Evolutionary conservation across 352 stramenopile genomes (phyloP).

Genomic region (Pythium coloratum): DNA sequence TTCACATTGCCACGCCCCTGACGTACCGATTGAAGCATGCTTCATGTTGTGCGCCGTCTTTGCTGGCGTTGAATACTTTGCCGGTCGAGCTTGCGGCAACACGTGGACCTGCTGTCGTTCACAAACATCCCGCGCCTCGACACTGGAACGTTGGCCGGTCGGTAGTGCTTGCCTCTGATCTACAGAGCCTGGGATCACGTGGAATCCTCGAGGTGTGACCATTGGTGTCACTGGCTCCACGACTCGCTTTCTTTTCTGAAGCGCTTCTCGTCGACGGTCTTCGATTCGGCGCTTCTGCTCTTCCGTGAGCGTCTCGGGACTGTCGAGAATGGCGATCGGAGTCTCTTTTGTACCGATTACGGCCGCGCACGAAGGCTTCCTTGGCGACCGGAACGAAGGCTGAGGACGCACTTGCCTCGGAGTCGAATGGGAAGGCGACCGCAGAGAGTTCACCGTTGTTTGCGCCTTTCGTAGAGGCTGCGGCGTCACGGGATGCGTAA

Average conservation of each 20-base stretch:
- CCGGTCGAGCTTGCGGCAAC: not conserved
- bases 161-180: not conserved
- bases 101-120: not conserved
- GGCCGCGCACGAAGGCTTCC: not conserved
- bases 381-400: not conserved
- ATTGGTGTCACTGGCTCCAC: not conserved
- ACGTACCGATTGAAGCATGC: not conserved
- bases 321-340: constrained; percentile 23
- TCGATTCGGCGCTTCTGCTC: constrained; percentile 61
- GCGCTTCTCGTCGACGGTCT: constrained; percentile 44
- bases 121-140: not conserved
- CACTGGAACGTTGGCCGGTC: not conserved
- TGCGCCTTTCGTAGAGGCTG: not conserved
- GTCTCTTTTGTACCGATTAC: constrained; percentile 7
- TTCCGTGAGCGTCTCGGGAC: constrained; percentile 47
- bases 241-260: constrained; percentile 50
- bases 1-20: not conserved
- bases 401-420: not conserved
- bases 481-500: not conserved
- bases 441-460: not conserved
- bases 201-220: not conserved
- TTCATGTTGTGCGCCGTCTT: not conserved
- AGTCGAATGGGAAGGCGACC: not conserved
- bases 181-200: not conserved
- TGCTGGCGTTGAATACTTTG: not conserved